Conservation (phyloP, 2,329 filamentous ascomycete species). For the Curvularia lunata region DNA sequence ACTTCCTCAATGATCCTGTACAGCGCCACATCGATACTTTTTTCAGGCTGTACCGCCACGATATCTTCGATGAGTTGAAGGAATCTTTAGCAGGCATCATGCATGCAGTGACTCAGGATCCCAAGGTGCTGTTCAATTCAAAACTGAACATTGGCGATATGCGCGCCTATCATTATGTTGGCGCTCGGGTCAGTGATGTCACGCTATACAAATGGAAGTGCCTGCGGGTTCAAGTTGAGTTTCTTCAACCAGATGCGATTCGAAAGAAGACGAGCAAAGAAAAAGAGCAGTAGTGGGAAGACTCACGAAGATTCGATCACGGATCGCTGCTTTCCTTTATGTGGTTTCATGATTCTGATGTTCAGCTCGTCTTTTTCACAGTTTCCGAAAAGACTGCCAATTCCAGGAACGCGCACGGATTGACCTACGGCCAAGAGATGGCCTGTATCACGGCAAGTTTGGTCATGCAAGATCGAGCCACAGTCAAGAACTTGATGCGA, state of each 20-base stretch:
- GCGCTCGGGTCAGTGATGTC: conserved; percentile 27
- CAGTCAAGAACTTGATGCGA: too few species aligned
- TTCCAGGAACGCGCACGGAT: conserved; percentile 10
- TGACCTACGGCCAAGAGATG: conserved; percentile 12
- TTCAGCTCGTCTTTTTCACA: conserved; percentile 38
- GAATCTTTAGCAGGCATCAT: conserved; percentile 30
- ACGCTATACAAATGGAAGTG: conserved; percentile 24
- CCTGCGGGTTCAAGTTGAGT: conserved; percentile 30
- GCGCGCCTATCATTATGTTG: conserved; percentile 29
- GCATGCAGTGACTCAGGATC: conserved; percentile 17
- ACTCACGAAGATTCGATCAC: conserved; percentile 31
- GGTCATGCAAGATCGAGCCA: conserved; percentile 9
- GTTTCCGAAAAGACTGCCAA: conserved; percentile 24
- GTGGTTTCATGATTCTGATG: conserved; percentile 13
- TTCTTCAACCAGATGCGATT: conserved; percentile 27
- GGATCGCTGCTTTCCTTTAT: conserved; percentile 40
- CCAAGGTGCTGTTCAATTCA: conserved; percentile 8
- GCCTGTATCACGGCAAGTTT: conserved; percentile 27
- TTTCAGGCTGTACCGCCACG: conserved; percentile 44
- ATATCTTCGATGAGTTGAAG: conserved; percentile 43
- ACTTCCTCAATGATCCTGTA: conserved; percentile 31
- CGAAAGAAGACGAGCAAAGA: conserved; percentile 17
- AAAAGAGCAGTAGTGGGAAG: conserved; percentile 40
- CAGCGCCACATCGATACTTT: conserved; percentile 44
- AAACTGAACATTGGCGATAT: conserved; percentile 27